Conservation (phyloP, 169 alveolate genomes). For the Plasmodium berghei region DNA sequence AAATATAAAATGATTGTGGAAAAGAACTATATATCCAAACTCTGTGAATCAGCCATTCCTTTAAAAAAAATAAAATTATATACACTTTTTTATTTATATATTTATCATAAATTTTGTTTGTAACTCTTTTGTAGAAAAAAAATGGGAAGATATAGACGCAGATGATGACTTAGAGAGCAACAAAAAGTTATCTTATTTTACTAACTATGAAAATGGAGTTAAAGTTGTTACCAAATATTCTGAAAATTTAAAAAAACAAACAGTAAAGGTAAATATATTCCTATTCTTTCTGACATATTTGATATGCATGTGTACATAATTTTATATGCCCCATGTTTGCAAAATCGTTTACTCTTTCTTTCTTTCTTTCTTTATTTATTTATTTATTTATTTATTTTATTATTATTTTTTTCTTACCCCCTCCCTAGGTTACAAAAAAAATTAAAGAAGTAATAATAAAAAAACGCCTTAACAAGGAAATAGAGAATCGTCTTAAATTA, state of each 20-base stretch:
- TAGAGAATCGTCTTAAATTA: constrained; percentile 78
- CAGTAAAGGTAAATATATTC: constrained; percentile 82
- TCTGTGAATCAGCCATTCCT: too few relatives aligned
- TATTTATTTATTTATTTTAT: not conserved
- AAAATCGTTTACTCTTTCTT: not conserved
- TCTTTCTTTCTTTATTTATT: not conserved
- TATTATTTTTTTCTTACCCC: not conserved
- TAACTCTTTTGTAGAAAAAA: constrained; percentile 74
- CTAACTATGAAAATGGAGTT: constrained; percentile 84
- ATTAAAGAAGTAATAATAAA: constrained; percentile 80
- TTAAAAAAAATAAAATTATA: not conserved
- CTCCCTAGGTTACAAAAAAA: constrained; percentile 82
- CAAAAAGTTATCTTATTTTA: constrained; percentile 78
- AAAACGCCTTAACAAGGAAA: constrained; percentile 81
- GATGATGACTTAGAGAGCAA: constrained; percentile 86
- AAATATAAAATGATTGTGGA: not conserved
- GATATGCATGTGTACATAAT: not conserved
- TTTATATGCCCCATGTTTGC: not conserved
- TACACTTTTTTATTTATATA: not conserved
- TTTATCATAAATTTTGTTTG: constrained; percentile 1
- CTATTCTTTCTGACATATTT: not conserved
- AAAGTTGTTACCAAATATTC: constrained; percentile 85
- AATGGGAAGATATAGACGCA: constrained; percentile 88
- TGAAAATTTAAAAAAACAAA: constrained; percentile 83
- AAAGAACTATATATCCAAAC: not conserved